Conservation (phyloP, 495 filamentous ascomycete genomes). For the Glutinoglossum americanum region DNA sequence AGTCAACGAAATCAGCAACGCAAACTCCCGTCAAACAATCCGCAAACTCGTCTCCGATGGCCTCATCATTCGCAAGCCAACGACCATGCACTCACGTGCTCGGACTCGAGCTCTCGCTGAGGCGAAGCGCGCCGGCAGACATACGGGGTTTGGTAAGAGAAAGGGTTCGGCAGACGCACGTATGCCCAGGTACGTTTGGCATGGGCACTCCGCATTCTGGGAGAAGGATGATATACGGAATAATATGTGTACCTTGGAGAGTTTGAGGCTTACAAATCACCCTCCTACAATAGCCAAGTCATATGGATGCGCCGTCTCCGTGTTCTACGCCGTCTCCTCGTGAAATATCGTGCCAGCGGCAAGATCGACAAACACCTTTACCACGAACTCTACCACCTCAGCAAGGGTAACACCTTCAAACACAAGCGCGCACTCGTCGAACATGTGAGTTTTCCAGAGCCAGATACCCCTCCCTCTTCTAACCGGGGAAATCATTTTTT, state of each 20-base stretch:
- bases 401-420: slow-evolving; percentile 99
- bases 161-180: slow-evolving; percentile 99
- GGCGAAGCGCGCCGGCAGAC: slow-evolving; percentile 78
- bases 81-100: slow-evolving; percentile 96
- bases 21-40: slow-evolving; percentile 99
- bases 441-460: slow-evolving; percentile 56
- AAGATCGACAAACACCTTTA: slow-evolving; percentile 99
- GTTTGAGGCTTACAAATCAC: neutral
- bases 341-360: slow-evolving; percentile 96
- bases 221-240: neutral
- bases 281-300: slow-evolving; percentile 44
- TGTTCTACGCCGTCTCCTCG: slow-evolving; percentile 92
- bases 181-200: slow-evolving; percentile 72
- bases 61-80: slow-evolving; percentile 99
- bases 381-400: slow-evolving; percentile 97
- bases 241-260: neutral
- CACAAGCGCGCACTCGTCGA: slow-evolving; percentile 99
- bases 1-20: slow-evolving; percentile 97
- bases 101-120: slow-evolving; percentile 80
- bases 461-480: neutral
- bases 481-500: too few species aligned
- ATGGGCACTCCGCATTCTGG: neutral
- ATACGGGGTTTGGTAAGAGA: slow-evolving; percentile 98
- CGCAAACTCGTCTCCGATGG: slow-evolving; percentile 99
- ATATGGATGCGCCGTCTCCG: slow-evolving; percentile 99